These are phyloP conservation scores for Aspergillus steynii DNA, from an alignment of 495 filamentous ascomycete genomes.

Conservation along the genomic window DNA sequence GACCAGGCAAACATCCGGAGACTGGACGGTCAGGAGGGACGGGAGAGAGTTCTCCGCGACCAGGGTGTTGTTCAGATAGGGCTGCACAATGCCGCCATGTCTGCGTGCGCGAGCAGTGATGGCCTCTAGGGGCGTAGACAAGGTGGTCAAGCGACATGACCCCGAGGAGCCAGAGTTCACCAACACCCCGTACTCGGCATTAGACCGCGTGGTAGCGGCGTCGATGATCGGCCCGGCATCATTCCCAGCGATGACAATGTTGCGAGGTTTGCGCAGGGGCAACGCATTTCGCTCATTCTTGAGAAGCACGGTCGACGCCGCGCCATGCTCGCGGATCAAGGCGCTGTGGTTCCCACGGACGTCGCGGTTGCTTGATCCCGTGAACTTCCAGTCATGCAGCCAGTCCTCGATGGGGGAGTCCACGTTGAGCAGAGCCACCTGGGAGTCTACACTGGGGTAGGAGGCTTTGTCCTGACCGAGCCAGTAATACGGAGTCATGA, in stretches of 20 bases:
- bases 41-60: constrained; percentile 46
- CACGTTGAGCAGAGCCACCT: constrained; percentile 62
- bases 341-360: constrained; percentile 54
- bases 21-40: constrained; percentile 30
- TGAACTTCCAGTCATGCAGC: constrained; percentile 54
- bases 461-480: constrained; percentile 47
- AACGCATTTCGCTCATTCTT: constrained; percentile 60
- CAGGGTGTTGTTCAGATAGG: constrained; percentile 38
- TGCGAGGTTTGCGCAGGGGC: constrained; percentile 51
- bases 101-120: constrained; percentile 56
- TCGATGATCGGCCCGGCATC: constrained; percentile 58
- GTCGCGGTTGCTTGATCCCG: constrained; percentile 45
- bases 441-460: constrained; percentile 45
- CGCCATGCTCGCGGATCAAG: constrained; percentile 57
- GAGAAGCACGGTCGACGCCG: constrained; percentile 59
- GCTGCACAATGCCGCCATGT: constrained; percentile 44
- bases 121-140: constrained; percentile 59
- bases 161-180: constrained; percentile 62
- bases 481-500: constrained; percentile 56
- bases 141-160: constrained; percentile 48
- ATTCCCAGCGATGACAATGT: constrained; percentile 60
- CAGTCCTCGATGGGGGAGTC: constrained; percentile 64
- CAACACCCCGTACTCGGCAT: constrained; percentile 57
- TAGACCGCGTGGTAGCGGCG: constrained; percentile 39
- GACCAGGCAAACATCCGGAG: constrained; percentile 59